These are phyloP conservation scores for Diaporthe ilicicola DNA, from an alignment of 2,329 filamentous ascomycete species.

Conservation along the genomic window DNA sequence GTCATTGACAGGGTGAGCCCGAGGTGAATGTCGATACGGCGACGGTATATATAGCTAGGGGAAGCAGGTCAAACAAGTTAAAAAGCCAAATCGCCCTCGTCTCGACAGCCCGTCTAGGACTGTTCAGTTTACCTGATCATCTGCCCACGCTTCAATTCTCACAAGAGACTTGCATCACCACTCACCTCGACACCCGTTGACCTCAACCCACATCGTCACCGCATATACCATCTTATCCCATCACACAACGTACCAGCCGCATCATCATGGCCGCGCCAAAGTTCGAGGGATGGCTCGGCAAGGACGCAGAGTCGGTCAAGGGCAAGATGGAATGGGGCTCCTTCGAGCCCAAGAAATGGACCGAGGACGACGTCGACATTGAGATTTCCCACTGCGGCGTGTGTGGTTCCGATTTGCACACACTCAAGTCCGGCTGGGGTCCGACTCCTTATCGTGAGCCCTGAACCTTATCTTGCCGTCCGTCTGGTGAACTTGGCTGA, in stretches of 20 bases:
- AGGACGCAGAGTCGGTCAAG: slow-evolving; percentile 46
- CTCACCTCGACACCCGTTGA: not conserved
- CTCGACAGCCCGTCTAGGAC: not conserved
- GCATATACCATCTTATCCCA: not conserved
- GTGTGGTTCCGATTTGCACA: slow-evolving; percentile 67
- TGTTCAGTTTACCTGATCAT: not conserved
- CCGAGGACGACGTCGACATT: slow-evolving; percentile 69
- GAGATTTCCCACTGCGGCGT: slow-evolving; percentile 69
- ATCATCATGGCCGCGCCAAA: slow-evolving; percentile 42
- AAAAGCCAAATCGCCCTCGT: slow-evolving; percentile 1
- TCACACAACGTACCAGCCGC: not conserved
- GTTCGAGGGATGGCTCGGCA: slow-evolving; percentile 56
- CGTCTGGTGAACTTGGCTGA: not conserved
- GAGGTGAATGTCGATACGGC: not conserved
- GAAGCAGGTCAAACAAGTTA: not conserved
- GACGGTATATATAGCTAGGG: not conserved
- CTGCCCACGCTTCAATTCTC: not conserved
- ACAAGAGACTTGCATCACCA: not conserved
- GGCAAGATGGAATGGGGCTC: slow-evolving; percentile 60
- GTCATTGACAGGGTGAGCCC: slow-evolving; percentile 18
- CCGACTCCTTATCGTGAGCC: slow-evolving; percentile 49
- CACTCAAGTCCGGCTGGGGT: slow-evolving; percentile 59
- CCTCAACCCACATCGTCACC: not conserved
- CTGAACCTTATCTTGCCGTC: not conserved
- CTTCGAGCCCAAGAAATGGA: slow-evolving; percentile 67